Evolutionary conservation across 164 flowering plant species (phyloP).

Genomic region (Piper longum): DNA sequence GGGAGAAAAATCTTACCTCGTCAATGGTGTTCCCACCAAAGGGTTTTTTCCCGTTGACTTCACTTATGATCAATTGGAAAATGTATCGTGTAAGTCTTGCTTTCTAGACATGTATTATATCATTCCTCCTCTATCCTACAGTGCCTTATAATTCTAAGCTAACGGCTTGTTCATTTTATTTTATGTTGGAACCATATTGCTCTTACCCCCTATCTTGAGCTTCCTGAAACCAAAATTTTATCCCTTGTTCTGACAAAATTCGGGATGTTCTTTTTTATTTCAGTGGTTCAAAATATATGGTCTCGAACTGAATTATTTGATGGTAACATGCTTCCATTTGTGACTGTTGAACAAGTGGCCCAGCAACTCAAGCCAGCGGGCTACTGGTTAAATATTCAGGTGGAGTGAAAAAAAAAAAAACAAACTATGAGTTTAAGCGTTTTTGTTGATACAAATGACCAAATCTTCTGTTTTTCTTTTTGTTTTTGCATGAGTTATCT

Average conservation of each 20-base stretch:
- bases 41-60: slow-evolving; percentile 80
- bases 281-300: slow-evolving; percentile 1
- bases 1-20: slow-evolving; percentile 21
- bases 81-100: slow-evolving; percentile 37
- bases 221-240: not conserved
- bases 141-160: not conserved
- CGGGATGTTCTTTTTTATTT: not conserved
- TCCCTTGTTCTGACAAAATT: not conserved
- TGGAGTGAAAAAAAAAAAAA: too few relatives aligned
- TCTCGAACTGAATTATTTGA: slow-evolving; percentile 4
- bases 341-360: slow-evolving; percentile 5
- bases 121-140: not conserved
- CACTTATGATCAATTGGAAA: slow-evolving; percentile 27
- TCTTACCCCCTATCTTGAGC: not conserved
- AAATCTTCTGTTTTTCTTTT: too few relatives aligned
- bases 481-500: too few relatives aligned
- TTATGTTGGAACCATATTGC: not conserved
- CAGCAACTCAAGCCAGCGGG: not conserved
- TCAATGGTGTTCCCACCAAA: slow-evolving; percentile 37
- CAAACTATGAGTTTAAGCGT: too few relatives aligned
- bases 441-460: too few relatives aligned
- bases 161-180: too few relatives aligned
- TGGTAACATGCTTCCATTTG: not conserved
- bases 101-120: not conserved
- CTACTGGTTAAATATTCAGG: slow-evolving; percentile 8